A percentile compares a stretch with the other conserved stretches of the same genome.
These are phyloP conservation scores for Parietaria judaica DNA, from an alignment of 306 rosid genomes.

Conservation along the genomic window DNA sequence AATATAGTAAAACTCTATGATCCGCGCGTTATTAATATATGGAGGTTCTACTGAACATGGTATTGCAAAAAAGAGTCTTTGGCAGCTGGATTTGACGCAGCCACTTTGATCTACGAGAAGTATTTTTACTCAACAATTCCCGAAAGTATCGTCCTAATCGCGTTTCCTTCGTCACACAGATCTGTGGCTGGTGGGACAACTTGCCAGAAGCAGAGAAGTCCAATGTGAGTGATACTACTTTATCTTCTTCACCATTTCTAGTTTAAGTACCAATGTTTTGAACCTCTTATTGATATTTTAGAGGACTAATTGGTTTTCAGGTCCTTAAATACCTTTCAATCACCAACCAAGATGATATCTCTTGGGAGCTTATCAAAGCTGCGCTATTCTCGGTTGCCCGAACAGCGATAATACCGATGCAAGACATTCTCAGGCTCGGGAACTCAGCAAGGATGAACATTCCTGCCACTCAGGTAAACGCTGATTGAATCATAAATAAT, in stretches of 20 bases:
- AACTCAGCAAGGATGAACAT: slow-evolving; percentile 87
- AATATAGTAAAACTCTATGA: too few relatives aligned
- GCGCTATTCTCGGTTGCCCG: slow-evolving; percentile 69
- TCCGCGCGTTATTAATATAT: too few relatives aligned
- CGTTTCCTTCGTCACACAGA: slow-evolving; percentile 32
- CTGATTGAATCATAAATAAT: too few relatives aligned
- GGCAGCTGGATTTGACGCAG: neutral
- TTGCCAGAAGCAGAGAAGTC: slow-evolving; percentile 65
- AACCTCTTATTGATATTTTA: slow-evolving; percentile 7
- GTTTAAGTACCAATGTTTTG: neutral
- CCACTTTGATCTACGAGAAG: neutral
- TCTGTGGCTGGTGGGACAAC: slow-evolving; percentile 86
- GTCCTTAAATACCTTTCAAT: slow-evolving; percentile 59
- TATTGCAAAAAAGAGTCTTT: neutral
- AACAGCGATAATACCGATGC: slow-evolving; percentile 78
- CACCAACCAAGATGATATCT: slow-evolving; percentile 48
- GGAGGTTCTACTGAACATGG: neutral
- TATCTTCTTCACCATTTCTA: slow-evolving; percentile 5
- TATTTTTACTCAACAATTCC: too few relatives aligned
- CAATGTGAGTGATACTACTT: slow-evolving; percentile 38
- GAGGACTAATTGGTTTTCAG: slow-evolving; percentile 25
- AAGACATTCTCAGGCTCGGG: slow-evolving; percentile 79
- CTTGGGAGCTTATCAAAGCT: slow-evolving; percentile 61
- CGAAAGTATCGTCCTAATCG: slow-evolving; percentile 17
- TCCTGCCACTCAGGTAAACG: slow-evolving; percentile 90